These are phyloP conservation scores for Pestalotiopsis sp. DNA, from an alignment of 2,329 filamentous ascomycete species.

Conservation along the genomic window DNA sequence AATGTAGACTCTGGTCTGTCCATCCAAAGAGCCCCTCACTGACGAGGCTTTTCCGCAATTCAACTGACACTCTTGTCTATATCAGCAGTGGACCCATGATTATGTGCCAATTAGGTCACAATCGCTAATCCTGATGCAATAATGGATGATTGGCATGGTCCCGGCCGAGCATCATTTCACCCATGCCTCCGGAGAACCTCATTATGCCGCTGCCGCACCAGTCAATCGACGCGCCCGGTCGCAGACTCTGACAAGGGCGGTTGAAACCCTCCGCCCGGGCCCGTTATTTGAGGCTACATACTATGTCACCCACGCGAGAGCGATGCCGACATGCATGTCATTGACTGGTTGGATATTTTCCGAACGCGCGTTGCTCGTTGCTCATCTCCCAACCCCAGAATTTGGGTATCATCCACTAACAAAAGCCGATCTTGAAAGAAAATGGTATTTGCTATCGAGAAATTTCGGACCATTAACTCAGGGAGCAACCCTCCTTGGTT, in stretches of 20 bases:
- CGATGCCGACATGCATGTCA: neutral
- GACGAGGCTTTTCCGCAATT: too few species aligned
- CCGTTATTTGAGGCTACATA: neutral
- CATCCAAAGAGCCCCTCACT: too few species aligned
- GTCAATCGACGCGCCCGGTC: neutral
- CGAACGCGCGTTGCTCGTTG: slow-evolving; percentile 1
- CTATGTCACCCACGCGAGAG: slow-evolving; percentile 1
- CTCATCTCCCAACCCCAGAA: neutral
- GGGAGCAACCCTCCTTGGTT: neutral
- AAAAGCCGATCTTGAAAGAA: neutral
- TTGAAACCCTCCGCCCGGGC: slow-evolving; percentile 6
- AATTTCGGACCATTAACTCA: neutral
- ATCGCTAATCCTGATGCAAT: neutral
- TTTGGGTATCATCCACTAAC: neutral
- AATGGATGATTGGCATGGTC: neutral
- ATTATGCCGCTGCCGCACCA: neutral
- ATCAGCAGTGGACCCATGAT: neutral
- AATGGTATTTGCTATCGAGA: neutral
- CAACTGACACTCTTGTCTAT: too few species aligned
- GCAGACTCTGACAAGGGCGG: slow-evolving; percentile 5
- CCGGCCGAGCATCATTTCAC: neutral
- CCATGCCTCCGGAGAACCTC: neutral
- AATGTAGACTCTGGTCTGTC: too few species aligned
- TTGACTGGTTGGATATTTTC: slow-evolving; percentile 2
- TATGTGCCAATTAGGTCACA: neutral